Percentiles rank a stretch among this genome's conserved stretches.
Evolutionary conservation across 1,139 yeast species (phyloP).

Genomic region (Kluyveromyces sp.): DNA sequence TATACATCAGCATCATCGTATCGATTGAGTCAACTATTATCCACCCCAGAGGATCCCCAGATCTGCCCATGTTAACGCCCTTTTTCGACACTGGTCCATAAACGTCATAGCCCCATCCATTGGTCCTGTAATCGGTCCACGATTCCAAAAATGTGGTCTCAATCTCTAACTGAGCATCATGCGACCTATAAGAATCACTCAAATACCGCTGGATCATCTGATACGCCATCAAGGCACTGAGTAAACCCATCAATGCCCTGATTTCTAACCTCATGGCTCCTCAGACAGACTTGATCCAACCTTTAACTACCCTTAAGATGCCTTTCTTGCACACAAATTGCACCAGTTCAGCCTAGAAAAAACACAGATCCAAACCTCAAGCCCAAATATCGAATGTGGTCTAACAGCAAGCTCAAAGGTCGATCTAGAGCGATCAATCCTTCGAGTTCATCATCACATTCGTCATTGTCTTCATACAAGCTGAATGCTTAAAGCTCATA

Average conservation of each 20-base stretch:
- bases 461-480: too few species aligned
- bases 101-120: slow-evolving; percentile 81
- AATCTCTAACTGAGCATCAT: slow-evolving; percentile 12
- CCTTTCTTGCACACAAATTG: background rate
- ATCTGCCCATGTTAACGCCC: slow-evolving; percentile 57
- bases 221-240: slow-evolving; percentile 1
- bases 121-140: slow-evolving; percentile 69
- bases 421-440: background rate
- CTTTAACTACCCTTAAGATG: background rate
- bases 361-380: background rate
- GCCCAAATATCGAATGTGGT: background rate
- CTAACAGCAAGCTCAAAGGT: background rate
- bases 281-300: background rate
- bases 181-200: background rate
- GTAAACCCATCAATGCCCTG: background rate
- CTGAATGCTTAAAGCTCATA: too few species aligned
- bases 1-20: slow-evolving; percentile 75
- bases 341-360: background rate
- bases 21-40: slow-evolving; percentile 87
- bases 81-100: slow-evolving; percentile 53
- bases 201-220: background rate
- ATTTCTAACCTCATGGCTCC: background rate
- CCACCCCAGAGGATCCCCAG: slow-evolving; percentile 88
- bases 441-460: background rate
- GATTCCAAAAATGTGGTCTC: slow-evolving; percentile 57